Percentiles rank a stretch among this genome's conserved stretches.
Conservation (phyloP, 306 rosid species). For the Medicago lupulina region DNA sequence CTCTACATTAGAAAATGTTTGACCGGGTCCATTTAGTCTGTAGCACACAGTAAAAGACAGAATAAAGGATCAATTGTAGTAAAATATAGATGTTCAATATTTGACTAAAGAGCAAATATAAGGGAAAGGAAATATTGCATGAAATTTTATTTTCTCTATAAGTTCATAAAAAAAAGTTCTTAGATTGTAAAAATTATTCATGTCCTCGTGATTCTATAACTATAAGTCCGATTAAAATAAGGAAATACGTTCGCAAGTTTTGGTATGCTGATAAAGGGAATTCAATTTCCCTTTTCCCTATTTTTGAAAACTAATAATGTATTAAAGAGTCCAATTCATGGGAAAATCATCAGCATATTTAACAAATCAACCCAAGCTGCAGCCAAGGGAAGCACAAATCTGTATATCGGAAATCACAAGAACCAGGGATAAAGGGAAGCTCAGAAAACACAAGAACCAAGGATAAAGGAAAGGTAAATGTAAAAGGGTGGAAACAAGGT, state of each 20-base stretch:
- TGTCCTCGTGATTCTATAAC: conserved; percentile 11
- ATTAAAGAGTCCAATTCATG: conserved; percentile 21
- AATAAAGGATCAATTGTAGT: conserved; percentile 21
- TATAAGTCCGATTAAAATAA: conserved; percentile 1
- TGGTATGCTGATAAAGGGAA: conserved; percentile 2
- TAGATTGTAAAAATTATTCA: conserved; percentile 3
- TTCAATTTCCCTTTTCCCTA: background rate
- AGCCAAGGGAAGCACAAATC: conserved; percentile 26
- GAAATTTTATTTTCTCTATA: background rate
- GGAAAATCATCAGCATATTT: conserved; percentile 27
- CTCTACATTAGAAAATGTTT: conserved; percentile 68
- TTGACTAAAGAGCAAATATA: conserved; percentile 19
- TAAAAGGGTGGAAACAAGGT: conserved; percentile 36
- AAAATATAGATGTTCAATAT: conserved; percentile 33
- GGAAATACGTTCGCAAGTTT: conserved; percentile 25
- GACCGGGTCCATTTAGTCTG: conserved; percentile 78
- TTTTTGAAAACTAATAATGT: conserved; percentile 21
- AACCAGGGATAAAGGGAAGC: conserved; percentile 24
- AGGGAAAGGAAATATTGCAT: conserved; percentile 25
- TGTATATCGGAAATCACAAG: conserved; percentile 23
- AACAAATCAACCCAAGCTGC: conserved; percentile 34
- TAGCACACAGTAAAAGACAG: conserved; percentile 39
- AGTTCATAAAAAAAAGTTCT: background rate
- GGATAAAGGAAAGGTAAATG: conserved; percentile 30
- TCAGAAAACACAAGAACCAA: conserved; percentile 21